Conservation (phyloP, 2,329 filamentous ascomycete genomes). For the Claviceps sp. region DNA sequence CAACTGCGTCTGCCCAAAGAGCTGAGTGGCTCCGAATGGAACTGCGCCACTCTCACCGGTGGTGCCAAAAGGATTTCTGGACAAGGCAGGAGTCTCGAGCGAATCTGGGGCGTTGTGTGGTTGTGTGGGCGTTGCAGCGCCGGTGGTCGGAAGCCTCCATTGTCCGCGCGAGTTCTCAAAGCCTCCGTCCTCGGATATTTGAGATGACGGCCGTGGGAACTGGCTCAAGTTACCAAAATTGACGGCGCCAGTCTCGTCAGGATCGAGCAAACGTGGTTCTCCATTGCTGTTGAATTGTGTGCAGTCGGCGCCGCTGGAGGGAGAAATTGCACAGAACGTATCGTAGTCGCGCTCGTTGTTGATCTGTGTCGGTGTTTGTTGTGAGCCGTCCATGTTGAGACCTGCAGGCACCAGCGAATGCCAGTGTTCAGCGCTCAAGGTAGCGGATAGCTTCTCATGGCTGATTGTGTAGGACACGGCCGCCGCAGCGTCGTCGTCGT, state of each 20-base stretch:
- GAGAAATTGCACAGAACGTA: slow-evolving; percentile 22
- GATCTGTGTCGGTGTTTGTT: slow-evolving; percentile 41
- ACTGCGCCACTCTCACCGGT: slow-evolving; percentile 20
- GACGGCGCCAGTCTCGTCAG: slow-evolving; percentile 38
- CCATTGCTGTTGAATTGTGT: slow-evolving; percentile 16
- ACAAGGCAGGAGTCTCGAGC: slow-evolving; percentile 36
- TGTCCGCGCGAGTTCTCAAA: slow-evolving; percentile 24
- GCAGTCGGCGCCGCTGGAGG: slow-evolving; percentile 15
- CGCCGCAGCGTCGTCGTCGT: background rate
- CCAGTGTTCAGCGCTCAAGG: background rate
- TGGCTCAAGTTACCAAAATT: slow-evolving; percentile 27
- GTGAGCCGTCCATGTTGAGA: slow-evolving; percentile 29
- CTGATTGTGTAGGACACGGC: background rate
- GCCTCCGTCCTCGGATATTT: slow-evolving; percentile 28
- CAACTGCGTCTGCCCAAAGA: slow-evolving; percentile 43
- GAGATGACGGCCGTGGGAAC: slow-evolving; percentile 24
- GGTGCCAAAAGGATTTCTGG: slow-evolving; percentile 34
- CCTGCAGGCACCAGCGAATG: background rate
- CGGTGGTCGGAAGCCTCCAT: slow-evolving; percentile 22
- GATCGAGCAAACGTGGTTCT: slow-evolving; percentile 25
- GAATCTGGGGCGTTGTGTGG: slow-evolving; percentile 9
- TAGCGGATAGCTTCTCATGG: slow-evolving; percentile 8
- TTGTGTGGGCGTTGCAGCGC: slow-evolving; percentile 23
- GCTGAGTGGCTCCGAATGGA: slow-evolving; percentile 30
- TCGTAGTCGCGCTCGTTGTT: slow-evolving; percentile 45